Evolutionary conservation across 1,284 basidiomycete species (phyloP).

Genomic region (Cerrena zonata): DNA sequence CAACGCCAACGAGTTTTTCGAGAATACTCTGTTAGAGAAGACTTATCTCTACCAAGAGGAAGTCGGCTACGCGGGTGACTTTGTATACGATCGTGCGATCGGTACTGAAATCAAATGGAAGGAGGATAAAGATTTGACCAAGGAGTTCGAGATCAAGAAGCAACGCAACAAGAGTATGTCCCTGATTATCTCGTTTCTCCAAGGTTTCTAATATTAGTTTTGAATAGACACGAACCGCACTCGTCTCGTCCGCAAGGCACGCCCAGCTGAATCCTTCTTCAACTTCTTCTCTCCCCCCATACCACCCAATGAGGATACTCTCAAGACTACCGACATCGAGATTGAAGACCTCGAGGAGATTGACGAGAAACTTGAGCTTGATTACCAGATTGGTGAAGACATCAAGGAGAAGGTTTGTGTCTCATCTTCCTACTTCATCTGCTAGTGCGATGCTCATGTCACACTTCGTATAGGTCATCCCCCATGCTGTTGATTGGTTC

Average conservation of each 20-base stretch:
- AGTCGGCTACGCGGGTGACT: conserved; percentile 90
- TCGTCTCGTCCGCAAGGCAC: conserved; percentile 84
- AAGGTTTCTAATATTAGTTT: conserved; percentile 7
- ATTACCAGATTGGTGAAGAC: conserved; percentile 98
- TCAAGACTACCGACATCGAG: conserved; percentile 73
- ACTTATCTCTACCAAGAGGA: conserved; percentile 94
- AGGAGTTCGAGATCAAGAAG: conserved; percentile 98
- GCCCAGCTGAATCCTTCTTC: conserved; percentile 90
- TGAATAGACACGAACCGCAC: conserved; percentile 85
- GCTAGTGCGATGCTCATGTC: background rate
- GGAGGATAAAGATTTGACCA: conserved; percentile 95
- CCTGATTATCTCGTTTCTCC: conserved; percentile 8
- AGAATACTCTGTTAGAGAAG: conserved; percentile 81
- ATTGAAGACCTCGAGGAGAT: conserved; percentile 86
- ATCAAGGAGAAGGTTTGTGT: conserved; percentile 82
- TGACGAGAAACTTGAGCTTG: conserved; percentile 89
- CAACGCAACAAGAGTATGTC: conserved; percentile 93
- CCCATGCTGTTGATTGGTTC: conserved; percentile 91
- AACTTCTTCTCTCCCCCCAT: conserved; percentile 92
- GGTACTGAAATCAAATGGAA: conserved; percentile 94
- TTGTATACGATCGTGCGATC: conserved; percentile 89
- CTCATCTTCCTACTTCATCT: background rate
- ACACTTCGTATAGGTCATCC: conserved; percentile 64
- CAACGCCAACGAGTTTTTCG: conserved; percentile 80
- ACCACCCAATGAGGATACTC: conserved; percentile 63